These are phyloP conservation scores for Fermentozyma sake DNA, from an alignment of 1,139 yeast genomes.

Conservation along the genomic window DNA sequence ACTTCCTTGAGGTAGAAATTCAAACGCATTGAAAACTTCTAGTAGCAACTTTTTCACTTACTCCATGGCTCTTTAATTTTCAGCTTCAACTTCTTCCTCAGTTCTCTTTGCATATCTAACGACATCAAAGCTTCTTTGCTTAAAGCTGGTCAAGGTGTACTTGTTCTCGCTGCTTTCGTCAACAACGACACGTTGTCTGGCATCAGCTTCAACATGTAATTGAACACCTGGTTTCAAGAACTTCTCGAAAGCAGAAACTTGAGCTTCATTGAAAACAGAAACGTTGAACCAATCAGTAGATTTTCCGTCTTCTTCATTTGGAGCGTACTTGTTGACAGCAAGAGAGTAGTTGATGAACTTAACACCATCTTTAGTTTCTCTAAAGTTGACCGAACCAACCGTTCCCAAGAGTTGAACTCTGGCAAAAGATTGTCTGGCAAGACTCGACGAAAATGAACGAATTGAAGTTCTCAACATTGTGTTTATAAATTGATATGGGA, in stretches of 20 bases:
- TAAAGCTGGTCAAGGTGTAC: slow-evolving; percentile 28
- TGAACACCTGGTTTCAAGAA: slow-evolving; percentile 40
- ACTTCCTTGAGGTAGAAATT: slow-evolving; percentile 1
- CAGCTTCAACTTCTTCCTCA: slow-evolving; percentile 9
- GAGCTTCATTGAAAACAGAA: slow-evolving; percentile 38
- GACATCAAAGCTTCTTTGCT: slow-evolving; percentile 36
- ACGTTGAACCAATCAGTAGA: slow-evolving; percentile 42
- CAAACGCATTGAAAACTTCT: not conserved
- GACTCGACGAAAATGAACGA: slow-evolving; percentile 33
- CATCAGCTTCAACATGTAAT: slow-evolving; percentile 40
- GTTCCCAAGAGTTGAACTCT: slow-evolving; percentile 41
- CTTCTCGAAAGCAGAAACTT: slow-evolving; percentile 33
- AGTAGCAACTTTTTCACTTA: slow-evolving; percentile 1
- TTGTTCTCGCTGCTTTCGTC: slow-evolving; percentile 34
- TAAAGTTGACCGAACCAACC: slow-evolving; percentile 35
- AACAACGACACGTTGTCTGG: slow-evolving; percentile 28
- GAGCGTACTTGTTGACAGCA: slow-evolving; percentile 39
- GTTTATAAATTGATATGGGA: slow-evolving; percentile 1
- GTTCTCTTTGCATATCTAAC: slow-evolving; percentile 34
- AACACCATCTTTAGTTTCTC: slow-evolving; percentile 35
- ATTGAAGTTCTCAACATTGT: slow-evolving; percentile 26
- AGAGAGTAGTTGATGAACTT: slow-evolving; percentile 40
- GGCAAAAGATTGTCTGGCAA: slow-evolving; percentile 34
- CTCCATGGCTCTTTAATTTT: slow-evolving; percentile 3
- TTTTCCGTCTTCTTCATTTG: slow-evolving; percentile 25